Conservation (phyloP, 176 grass and related monocot species). For the Cocos nucifera region DNA sequence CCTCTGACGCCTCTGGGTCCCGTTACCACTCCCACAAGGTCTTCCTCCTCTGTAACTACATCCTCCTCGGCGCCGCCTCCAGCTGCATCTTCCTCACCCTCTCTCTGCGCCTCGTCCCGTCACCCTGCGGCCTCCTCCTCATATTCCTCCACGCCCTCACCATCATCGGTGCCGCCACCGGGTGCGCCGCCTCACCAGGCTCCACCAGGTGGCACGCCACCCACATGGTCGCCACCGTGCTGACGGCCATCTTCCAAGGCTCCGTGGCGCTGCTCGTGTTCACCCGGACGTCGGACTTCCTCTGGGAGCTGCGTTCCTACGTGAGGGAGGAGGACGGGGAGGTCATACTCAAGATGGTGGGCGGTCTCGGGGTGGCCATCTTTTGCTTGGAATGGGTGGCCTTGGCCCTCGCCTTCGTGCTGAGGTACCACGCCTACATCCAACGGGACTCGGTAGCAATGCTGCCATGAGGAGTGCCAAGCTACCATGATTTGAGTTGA, state of each 20-base stretch:
- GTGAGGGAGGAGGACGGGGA: slow-evolving; percentile 11
- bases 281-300: not conserved
- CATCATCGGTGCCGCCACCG: slow-evolving; percentile 2
- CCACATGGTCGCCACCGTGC: slow-evolving; percentile 17
- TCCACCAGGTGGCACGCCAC: slow-evolving; percentile 3
- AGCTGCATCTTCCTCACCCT: slow-evolving; percentile 22
- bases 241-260: slow-evolving; percentile 16
- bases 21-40: slow-evolving; percentile 7
- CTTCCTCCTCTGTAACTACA: slow-evolving; percentile 18
- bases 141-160: slow-evolving; percentile 12
- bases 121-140: slow-evolving; percentile 12
- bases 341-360: slow-evolving; percentile 12
- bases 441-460: not conserved
- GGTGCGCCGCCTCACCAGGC: not conserved
- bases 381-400: slow-evolving; percentile 19
- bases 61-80: slow-evolving; percentile 18
- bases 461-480: too few relatives aligned
- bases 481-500: too few relatives aligned
- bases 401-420: slow-evolving; percentile 13
- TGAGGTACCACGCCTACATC: slow-evolving; percentile 2
- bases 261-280: slow-evolving; percentile 8
- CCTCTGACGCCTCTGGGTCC: not conserved
- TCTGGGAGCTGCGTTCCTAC: slow-evolving; percentile 2
- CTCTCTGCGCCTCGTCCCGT: slow-evolving; percentile 15
- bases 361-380: slow-evolving; percentile 1